These are phyloP conservation scores for Arabis alpina DNA, from an alignment of 345 rosid species.

Conservation along the genomic window DNA sequence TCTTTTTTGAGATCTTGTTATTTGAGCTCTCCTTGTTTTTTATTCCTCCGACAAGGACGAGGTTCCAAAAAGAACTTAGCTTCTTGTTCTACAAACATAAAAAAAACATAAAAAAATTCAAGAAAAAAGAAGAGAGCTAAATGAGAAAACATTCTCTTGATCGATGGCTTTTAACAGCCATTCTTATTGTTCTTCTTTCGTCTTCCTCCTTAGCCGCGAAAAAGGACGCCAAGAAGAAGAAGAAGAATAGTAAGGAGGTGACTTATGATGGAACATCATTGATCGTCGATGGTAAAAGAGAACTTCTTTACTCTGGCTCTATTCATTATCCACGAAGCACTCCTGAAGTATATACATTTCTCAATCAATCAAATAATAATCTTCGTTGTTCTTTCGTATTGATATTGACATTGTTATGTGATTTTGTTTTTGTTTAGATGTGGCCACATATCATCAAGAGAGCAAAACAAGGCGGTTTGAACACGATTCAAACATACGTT, in stretches of 20 bases:
- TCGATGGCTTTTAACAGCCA: slow-evolving; percentile 40
- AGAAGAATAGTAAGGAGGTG: slow-evolving; percentile 20
- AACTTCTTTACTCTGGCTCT: slow-evolving; percentile 42
- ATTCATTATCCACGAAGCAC: slow-evolving; percentile 43
- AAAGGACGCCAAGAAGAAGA: slow-evolving; percentile 6
- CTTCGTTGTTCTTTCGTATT: neutral
- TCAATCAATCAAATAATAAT: neutral
- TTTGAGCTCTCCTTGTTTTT: slow-evolving; percentile 45
- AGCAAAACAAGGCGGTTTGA: slow-evolving; percentile 61
- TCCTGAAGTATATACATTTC: slow-evolving; percentile 30
- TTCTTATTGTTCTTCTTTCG: slow-evolving; percentile 33
- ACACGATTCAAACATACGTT: slow-evolving; percentile 71
- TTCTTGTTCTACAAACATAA: slow-evolving; percentile 35
- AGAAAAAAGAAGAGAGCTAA: slow-evolving; percentile 2
- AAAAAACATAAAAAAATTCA: neutral
- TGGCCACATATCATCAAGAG: slow-evolving; percentile 46
- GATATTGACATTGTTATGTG: slow-evolving; percentile 8
- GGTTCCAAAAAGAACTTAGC: slow-evolving; percentile 39
- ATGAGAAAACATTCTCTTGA: slow-evolving; percentile 41
- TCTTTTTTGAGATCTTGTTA: slow-evolving; percentile 20
- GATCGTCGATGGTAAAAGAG: slow-evolving; percentile 39
- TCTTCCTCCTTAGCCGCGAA: slow-evolving; percentile 27
- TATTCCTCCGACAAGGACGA: slow-evolving; percentile 45
- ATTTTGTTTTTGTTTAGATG: slow-evolving; percentile 39
- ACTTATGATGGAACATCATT: slow-evolving; percentile 39